Evolutionary conservation across 257 asterid genomes (phyloP).

Genomic region (Penstemon newberryi): DNA sequence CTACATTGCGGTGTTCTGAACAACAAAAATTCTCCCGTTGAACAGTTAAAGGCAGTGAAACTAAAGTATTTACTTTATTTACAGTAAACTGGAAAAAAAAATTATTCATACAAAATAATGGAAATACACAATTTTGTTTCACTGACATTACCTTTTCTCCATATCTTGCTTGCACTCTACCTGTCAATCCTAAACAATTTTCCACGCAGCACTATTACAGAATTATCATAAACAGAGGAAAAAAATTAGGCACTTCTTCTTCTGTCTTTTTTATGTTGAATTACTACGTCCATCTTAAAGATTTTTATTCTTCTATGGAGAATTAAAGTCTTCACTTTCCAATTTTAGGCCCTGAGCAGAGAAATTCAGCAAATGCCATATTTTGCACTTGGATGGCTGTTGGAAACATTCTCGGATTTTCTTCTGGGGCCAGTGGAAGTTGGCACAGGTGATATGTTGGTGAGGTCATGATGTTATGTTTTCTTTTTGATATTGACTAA

Average conservation of each 20-base stretch:
- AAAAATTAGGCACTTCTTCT: slow-evolving; percentile 11
- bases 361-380: slow-evolving; percentile 92
- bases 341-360: slow-evolving; percentile 87
- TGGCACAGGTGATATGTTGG: slow-evolving; percentile 77
- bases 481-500: slow-evolving; percentile 18
- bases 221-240: background rate
- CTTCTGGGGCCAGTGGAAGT: slow-evolving; percentile 94
- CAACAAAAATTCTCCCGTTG: background rate
- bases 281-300: slow-evolving; percentile 13
- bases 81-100: background rate
- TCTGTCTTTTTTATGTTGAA: slow-evolving; percentile 7
- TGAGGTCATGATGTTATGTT: slow-evolving; percentile 15
- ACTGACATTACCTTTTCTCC: slow-evolving; percentile 17
- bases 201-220: background rate
- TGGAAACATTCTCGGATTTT: slow-evolving; percentile 97
- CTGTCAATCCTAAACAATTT: slow-evolving; percentile 2
- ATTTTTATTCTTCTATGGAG: slow-evolving; percentile 17
- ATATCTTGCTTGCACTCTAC: slow-evolving; percentile 1
- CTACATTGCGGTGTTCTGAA: background rate
- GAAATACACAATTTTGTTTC: background rate
- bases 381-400: slow-evolving; percentile 99
- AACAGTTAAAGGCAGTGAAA: background rate
- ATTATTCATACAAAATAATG: background rate
- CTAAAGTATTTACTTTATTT: background rate
- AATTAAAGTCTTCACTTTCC: slow-evolving; percentile 21